These are phyloP conservation scores for Evansstolkia leycettana DNA, from an alignment of 495 filamentous ascomycete genomes.

Conservation along the genomic window DNA sequence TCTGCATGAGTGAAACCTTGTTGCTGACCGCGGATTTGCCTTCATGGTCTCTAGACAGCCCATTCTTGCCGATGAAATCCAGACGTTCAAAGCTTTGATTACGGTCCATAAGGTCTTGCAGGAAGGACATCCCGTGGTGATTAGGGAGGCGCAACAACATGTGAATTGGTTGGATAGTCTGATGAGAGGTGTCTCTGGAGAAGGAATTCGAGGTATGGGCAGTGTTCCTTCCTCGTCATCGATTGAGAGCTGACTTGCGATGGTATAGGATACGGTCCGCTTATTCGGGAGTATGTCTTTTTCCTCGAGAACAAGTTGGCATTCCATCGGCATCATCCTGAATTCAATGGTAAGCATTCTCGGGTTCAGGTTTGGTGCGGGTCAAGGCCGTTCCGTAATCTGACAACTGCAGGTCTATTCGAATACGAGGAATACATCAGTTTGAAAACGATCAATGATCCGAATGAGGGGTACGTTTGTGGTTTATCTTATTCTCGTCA, in stretches of 20 bases:
- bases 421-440: slow-evolving; percentile 99
- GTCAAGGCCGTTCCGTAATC: slow-evolving; percentile 1
- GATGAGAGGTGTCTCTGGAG: slow-evolving; percentile 69
- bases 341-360: slow-evolving; percentile 72
- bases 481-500: neutral
- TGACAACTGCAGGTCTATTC: slow-evolving; percentile 50
- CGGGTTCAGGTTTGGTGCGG: neutral
- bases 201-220: slow-evolving; percentile 71
- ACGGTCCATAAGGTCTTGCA: slow-evolving; percentile 94
- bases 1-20: neutral
- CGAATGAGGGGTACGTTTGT: slow-evolving; percentile 66
- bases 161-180: slow-evolving; percentile 87
- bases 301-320: slow-evolving; percentile 85
- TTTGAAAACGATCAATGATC: slow-evolving; percentile 94
- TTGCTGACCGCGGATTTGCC: neutral
- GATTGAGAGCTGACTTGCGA: too few relatives aligned
- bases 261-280: slow-evolving; percentile 63
- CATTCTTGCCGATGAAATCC: slow-evolving; percentile 87
- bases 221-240: too few relatives aligned
- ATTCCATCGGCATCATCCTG: slow-evolving; percentile 92
- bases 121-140: slow-evolving; percentile 80
- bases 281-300: slow-evolving; percentile 92
- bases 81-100: slow-evolving; percentile 88
- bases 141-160: slow-evolving; percentile 83
- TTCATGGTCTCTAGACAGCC: slow-evolving; percentile 53